phyloP scores from a whole-genome alignment of 495 filamentous ascomycete genomes.

The Poronia punctata region DNA sequence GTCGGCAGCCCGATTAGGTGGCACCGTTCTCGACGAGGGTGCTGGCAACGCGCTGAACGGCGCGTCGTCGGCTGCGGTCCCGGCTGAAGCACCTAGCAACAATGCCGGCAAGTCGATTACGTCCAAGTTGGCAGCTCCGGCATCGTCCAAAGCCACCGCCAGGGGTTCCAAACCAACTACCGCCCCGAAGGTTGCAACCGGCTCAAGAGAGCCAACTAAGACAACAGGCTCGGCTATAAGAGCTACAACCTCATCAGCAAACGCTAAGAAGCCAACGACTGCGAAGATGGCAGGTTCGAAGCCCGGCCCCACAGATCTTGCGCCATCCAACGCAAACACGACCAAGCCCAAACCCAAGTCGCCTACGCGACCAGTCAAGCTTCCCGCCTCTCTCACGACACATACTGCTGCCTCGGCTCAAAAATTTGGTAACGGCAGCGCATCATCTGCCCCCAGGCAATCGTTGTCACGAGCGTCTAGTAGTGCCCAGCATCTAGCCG shows the following conservation, averaged over 20 bases:
- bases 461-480: slow-evolving; percentile 33
- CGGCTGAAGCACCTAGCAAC: slow-evolving; percentile 14
- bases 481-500: slow-evolving; percentile 14
- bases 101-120: slow-evolving; percentile 17
- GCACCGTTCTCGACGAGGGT: slow-evolving; percentile 9
- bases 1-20: slow-evolving; percentile 13
- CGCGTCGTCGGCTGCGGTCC: slow-evolving; percentile 7
- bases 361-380: slow-evolving; percentile 55
- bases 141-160: slow-evolving; percentile 29
- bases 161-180: slow-evolving; percentile 34
- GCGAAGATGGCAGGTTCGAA: slow-evolving; percentile 17
- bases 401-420: slow-evolving; percentile 56
- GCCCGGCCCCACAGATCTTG: slow-evolving; percentile 26
- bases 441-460: slow-evolving; percentile 27
- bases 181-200: slow-evolving; percentile 23
- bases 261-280: slow-evolving; percentile 19
- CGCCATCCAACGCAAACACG: slow-evolving; percentile 33
- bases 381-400: slow-evolving; percentile 55
- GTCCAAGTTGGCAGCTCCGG: slow-evolving; percentile 22
- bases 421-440: slow-evolving; percentile 35
- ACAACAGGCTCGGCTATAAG: too few relatives aligned
- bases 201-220: slow-evolving; percentile 28
- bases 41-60: slow-evolving; percentile 9
- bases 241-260: slow-evolving; percentile 20
- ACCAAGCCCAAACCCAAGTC: slow-evolving; percentile 57